Percentiles rank a stretch among this genome's conserved stretches.
phyloP scores from a whole-genome alignment of 73 alveolate genomes.

The Stentor roeselii region DNA sequence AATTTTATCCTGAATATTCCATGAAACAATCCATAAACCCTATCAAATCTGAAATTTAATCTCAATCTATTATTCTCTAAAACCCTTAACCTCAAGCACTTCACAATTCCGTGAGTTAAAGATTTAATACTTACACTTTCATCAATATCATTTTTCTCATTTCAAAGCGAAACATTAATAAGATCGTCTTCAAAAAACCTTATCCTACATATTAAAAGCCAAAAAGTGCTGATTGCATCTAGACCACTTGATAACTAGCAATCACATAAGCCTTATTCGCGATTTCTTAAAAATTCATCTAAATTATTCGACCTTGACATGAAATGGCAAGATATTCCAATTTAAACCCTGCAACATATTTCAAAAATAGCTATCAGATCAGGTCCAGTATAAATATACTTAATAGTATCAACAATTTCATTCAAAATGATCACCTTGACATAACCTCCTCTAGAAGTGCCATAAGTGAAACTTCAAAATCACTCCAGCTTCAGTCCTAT shows the following conservation, averaged over 20 bases:
- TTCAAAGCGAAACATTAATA: conserved; percentile 72
- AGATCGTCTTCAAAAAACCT: conserved; percentile 85
- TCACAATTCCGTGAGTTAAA: conserved; percentile 81
- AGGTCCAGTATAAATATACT: conserved; percentile 74
- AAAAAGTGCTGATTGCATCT: conserved; percentile 60
- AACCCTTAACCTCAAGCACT: conserved; percentile 33
- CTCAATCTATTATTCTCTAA: neutral
- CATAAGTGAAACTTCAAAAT: conserved; percentile 86
- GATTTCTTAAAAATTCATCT: conserved; percentile 59
- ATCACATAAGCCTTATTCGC: conserved; percentile 62
- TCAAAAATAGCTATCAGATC: conserved; percentile 81
- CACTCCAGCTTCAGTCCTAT: conserved; percentile 84
- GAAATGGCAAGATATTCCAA: conserved; percentile 92
- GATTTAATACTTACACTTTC: conserved; percentile 85
- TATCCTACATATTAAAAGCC: conserved; percentile 70
- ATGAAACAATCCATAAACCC: no score
- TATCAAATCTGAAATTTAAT: neutral
- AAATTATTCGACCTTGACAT: conserved; percentile 60
- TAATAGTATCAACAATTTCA: conserved; percentile 85
- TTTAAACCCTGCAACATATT: conserved; percentile 93
- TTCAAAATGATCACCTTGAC: conserved; percentile 74
- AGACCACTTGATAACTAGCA: conserved; percentile 65
- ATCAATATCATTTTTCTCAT: conserved; percentile 41
- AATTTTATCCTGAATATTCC: no score
- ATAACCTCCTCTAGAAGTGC: conserved; percentile 75